Conservation (phyloP, 306 rosid genomes). For the Citrullus amarus region DNA sequence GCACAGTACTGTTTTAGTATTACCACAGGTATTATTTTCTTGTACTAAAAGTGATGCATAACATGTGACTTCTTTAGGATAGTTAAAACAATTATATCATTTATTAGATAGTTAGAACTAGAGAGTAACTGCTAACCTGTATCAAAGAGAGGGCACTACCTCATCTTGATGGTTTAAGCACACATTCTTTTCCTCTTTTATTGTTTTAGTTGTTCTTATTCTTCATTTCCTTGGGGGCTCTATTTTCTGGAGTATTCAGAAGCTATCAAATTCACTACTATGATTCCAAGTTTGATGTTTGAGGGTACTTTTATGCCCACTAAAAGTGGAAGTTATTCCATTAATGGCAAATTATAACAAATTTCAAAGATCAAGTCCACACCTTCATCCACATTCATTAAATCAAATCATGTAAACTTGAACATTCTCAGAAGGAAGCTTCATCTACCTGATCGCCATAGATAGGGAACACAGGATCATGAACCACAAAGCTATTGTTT, state of each 20-base stretch:
- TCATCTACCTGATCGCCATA: slow-evolving; percentile 43
- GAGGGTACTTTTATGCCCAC: background rate
- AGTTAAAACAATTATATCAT: background rate
- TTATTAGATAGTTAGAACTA: background rate
- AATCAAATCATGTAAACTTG: background rate
- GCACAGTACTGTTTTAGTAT: background rate
- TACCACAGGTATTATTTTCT: background rate
- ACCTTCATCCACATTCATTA: background rate
- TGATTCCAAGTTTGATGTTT: background rate
- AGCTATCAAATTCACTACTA: background rate
- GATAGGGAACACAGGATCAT: slow-evolving; percentile 40
- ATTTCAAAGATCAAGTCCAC: background rate
- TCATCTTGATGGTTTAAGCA: background rate
- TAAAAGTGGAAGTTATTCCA: background rate
- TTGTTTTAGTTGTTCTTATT: background rate
- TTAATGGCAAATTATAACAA: background rate
- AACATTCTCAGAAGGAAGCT: slow-evolving; percentile 5
- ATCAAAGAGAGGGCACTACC: background rate
- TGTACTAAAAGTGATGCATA: background rate
- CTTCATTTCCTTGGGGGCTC: background rate
- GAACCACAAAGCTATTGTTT: slow-evolving; percentile 71
- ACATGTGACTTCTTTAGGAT: background rate
- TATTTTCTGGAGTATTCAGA: background rate
- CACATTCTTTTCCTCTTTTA: background rate
- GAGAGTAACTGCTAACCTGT: background rate